Percentiles rank a stretch among this genome's conserved stretches.
Evolutionary conservation across 2,329 filamentous ascomycete genomes (phyloP).

Genomic region (Epichloe bromicola): DNA sequence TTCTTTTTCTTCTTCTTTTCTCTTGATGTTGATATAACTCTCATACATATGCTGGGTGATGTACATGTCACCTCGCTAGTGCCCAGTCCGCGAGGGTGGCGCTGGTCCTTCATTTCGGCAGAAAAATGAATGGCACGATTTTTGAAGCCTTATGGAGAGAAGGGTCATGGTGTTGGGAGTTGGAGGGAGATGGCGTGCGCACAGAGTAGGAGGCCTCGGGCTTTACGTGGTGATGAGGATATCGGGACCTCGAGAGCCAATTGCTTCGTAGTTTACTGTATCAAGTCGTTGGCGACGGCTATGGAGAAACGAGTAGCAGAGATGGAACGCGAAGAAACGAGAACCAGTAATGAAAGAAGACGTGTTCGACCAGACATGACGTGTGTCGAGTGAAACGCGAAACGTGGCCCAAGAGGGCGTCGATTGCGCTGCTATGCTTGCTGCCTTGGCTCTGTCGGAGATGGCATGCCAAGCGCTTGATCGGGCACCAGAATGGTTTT

Average conservation of each 20-base stretch:
- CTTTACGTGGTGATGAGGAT: neutral
- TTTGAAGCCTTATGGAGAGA: neutral
- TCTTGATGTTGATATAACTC: conserved; percentile 3
- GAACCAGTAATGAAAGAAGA: neutral
- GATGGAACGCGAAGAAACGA: neutral
- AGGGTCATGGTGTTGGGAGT: neutral
- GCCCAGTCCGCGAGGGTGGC: neutral
- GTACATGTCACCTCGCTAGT: neutral
- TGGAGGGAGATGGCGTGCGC: neutral
- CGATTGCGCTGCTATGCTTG: no score
- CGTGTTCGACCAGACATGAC: neutral
- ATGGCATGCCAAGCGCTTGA: no score
- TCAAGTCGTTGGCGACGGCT: neutral
- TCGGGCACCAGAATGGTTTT: no score
- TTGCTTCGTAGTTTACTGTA: neutral
- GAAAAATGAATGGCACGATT: neutral
- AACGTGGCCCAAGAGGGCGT: no score
- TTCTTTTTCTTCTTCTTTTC: conserved; percentile 1
- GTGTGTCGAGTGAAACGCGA: no score
- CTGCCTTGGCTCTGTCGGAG: no score
- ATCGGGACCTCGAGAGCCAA: neutral
- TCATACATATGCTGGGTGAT: conserved; percentile 1
- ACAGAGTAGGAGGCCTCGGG: neutral
- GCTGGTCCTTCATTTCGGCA: neutral
- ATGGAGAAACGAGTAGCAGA: neutral